Conservation (phyloP, 768 basidiomycete genomes). For the Grammothele lineata region DNA sequence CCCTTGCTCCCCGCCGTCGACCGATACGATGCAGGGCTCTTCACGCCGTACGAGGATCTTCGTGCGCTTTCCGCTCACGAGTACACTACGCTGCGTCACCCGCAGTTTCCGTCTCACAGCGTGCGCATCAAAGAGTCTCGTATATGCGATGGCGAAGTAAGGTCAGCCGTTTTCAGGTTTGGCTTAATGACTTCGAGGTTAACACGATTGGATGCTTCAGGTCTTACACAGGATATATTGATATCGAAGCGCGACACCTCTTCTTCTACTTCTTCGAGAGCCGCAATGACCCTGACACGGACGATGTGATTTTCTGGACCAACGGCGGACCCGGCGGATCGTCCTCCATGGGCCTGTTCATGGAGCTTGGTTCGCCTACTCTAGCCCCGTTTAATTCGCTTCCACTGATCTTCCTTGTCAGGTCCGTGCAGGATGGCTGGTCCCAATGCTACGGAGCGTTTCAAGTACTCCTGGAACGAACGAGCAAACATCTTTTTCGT, state of each 20-base stretch:
- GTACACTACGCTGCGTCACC: slow-evolving; percentile 35
- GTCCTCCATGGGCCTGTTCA: slow-evolving; percentile 32
- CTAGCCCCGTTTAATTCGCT: no score
- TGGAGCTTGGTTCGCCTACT: slow-evolving; percentile 38
- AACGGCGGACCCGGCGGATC: slow-evolving; percentile 31
- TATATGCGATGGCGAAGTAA: slow-evolving; percentile 40
- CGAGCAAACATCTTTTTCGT: slow-evolving; percentile 52
- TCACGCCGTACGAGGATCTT: slow-evolving; percentile 28
- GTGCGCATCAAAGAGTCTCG: slow-evolving; percentile 36
- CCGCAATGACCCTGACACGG: slow-evolving; percentile 29
- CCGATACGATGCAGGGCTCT: slow-evolving; percentile 26
- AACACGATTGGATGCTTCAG: no score
- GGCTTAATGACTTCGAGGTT: no score
- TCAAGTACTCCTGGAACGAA: slow-evolving; percentile 54
- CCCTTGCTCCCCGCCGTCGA: no score
- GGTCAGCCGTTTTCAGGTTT: slow-evolving; percentile 17
- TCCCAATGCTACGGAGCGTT: not conserved
- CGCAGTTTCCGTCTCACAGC: slow-evolving; percentile 38
- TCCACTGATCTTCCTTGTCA: not conserved
- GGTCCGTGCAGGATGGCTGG: not conserved
- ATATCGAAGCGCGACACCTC: slow-evolving; percentile 49
- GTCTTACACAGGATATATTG: slow-evolving; percentile 67
- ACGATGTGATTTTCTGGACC: slow-evolving; percentile 29
- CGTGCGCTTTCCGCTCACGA: slow-evolving; percentile 27
- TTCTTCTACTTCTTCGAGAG: slow-evolving; percentile 47